Evolutionary conservation across 306 rosid genomes (phyloP).

Genomic region (Citrullus colocynthis): DNA sequence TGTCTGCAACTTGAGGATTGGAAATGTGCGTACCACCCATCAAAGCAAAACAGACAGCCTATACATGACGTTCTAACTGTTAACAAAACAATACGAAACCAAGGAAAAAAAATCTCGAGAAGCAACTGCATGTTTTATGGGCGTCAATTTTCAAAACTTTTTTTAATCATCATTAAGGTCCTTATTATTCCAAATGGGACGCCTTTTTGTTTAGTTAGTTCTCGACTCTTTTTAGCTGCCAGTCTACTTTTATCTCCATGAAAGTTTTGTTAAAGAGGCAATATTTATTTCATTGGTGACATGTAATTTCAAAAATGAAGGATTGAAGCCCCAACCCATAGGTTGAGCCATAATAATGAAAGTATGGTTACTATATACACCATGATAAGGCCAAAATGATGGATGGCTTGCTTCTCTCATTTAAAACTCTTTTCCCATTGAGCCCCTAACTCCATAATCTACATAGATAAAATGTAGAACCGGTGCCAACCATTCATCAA

Average conservation of each 20-base stretch:
- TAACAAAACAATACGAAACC: neutral
- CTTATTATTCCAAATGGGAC: neutral
- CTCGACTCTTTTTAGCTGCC: neutral
- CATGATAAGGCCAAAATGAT: too few species aligned
- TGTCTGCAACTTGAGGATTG: conserved; percentile 29
- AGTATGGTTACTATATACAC: too few species aligned
- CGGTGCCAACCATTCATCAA: too few species aligned
- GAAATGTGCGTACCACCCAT: conserved; percentile 35
- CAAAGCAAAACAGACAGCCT: conserved; percentile 70
- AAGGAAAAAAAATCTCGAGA: neutral
- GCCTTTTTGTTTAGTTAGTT: neutral
- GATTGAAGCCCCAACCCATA: too few species aligned
- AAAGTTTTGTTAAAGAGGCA: too few species aligned
- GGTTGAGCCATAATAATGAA: too few species aligned
- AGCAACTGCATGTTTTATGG: neutral
- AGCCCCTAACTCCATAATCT: too few species aligned
- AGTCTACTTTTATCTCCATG: neutral
- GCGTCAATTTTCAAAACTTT: neutral
- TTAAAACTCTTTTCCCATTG: too few species aligned
- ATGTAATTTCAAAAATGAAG: too few species aligned
- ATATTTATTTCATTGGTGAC: too few species aligned
- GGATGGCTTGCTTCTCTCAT: too few species aligned
- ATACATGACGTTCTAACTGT: conserved; percentile 9
- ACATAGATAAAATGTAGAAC: too few species aligned
- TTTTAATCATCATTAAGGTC: neutral